A percentile compares a stretch with the other conserved stretches of the same genome.
phyloP scores from a whole-genome alignment of 2,329 filamentous ascomycete genomes.

The Periglandula ipomoeae region DNA sequence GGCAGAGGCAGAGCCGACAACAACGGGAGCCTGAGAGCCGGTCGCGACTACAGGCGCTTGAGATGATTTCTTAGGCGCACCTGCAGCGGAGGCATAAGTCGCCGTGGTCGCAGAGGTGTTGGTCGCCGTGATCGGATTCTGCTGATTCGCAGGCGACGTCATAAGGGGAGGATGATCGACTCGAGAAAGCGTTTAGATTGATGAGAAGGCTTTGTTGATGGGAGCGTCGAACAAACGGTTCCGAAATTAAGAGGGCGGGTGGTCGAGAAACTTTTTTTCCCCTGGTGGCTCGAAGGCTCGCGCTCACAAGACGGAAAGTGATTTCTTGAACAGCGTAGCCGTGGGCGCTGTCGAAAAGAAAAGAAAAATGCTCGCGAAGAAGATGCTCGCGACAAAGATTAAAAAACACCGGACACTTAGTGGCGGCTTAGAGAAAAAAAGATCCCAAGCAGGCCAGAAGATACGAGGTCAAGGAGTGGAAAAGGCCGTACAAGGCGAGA shows the following conservation, averaged over 20 bases:
- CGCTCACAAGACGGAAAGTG: slow-evolving; percentile 4
- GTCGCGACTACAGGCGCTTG: slow-evolving; percentile 52
- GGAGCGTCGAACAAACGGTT: background rate
- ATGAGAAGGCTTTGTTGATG: background rate
- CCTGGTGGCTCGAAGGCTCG: slow-evolving; percentile 3
- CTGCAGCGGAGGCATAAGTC: slow-evolving; percentile 57
- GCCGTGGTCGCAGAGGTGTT: slow-evolving; percentile 48
- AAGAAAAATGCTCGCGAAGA: slow-evolving; percentile 8
- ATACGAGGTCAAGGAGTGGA: slow-evolving; percentile 20
- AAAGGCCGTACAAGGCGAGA: slow-evolving; percentile 15
- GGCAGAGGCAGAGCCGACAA: slow-evolving; percentile 44
- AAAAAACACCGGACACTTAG: slow-evolving; percentile 10
- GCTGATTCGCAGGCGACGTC: slow-evolving; percentile 51
- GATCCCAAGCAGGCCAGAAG: slow-evolving; percentile 15
- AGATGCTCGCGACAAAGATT: slow-evolving; percentile 7
- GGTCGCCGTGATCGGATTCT: slow-evolving; percentile 46
- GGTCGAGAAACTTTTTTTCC: slow-evolving; percentile 1
- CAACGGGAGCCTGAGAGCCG: slow-evolving; percentile 44
- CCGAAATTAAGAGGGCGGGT: slow-evolving; percentile 8
- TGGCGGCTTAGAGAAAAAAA: slow-evolving; percentile 15
- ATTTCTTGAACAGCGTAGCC: background rate
- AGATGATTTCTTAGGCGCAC: slow-evolving; percentile 53
- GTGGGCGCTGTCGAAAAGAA: slow-evolving; percentile 4
- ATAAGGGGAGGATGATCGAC: slow-evolving; percentile 31
- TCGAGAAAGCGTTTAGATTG: slow-evolving; percentile 2